A percentile compares a stretch with the other conserved stretches of the same genome.
phyloP scores from a whole-genome alignment of 805 yeast genomes.

The Wickerhamiella brachini region DNA sequence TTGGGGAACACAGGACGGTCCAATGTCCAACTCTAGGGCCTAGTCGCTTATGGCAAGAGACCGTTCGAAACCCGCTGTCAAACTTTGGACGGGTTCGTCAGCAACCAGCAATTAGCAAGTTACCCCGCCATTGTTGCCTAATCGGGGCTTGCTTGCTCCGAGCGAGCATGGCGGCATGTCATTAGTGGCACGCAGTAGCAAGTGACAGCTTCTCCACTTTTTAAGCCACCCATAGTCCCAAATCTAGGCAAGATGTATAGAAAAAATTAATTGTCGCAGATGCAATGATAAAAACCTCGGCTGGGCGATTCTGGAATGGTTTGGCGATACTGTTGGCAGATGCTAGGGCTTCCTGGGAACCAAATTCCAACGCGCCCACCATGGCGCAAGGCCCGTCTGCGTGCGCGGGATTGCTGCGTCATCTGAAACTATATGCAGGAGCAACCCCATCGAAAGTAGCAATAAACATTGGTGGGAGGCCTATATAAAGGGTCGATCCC shows the following conservation, averaged over 20 bases:
- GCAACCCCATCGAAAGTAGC: neutral
- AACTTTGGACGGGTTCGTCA: neutral
- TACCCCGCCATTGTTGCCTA: neutral
- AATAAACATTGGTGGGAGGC: neutral
- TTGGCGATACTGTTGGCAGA: no score
- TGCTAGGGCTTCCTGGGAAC: neutral
- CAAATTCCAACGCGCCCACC: neutral
- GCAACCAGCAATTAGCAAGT: neutral
- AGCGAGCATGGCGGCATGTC: neutral
- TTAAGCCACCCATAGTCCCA: neutral
- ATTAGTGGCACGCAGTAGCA: neutral
- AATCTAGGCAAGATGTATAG: neutral
- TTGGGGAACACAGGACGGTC: neutral
- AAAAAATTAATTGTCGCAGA: neutral
- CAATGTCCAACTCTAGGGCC: no score
- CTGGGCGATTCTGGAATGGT: no score
- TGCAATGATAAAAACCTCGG: no score
- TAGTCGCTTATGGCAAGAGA: no score
- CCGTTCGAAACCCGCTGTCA: neutral
- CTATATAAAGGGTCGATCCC: slow-evolving; percentile 5
- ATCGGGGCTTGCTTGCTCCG: neutral
- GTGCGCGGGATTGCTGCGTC: neutral
- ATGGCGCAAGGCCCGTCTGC: neutral
- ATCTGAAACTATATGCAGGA: neutral
- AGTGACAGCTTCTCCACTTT: neutral